A percentile compares a stretch with the other conserved stretches of the same genome.
Conservation (phyloP, 495 filamentous ascomycete species). For the Neurospora sp. region DNA sequence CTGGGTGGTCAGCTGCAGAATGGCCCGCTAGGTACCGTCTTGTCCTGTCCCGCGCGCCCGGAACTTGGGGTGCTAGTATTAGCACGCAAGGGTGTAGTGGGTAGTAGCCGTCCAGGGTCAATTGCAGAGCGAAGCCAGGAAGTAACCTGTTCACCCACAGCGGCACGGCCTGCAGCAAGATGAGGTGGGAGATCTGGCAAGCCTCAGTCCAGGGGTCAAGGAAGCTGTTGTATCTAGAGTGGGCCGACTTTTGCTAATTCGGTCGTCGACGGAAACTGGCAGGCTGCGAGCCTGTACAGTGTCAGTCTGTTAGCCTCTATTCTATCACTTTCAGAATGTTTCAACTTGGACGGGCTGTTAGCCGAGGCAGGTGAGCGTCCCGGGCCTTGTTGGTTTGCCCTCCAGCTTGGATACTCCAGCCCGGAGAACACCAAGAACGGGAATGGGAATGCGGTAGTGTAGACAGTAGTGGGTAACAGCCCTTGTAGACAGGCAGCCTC, state of each 20-base stretch:
- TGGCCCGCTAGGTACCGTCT: constrained; percentile 15
- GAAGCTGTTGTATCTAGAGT: constrained; percentile 8
- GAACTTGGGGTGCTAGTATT: constrained; percentile 10
- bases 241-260: constrained; percentile 6
- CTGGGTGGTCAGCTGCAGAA: constrained; percentile 33
- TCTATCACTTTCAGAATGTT: background rate
- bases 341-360: background rate
- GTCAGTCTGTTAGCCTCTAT: background rate
- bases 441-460: background rate
- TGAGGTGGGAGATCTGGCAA: constrained; percentile 18
- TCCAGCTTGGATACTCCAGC: background rate
- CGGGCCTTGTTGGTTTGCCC: background rate
- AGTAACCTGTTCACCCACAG: constrained; percentile 14
- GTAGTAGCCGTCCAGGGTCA: constrained; percentile 8
- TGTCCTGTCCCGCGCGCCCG: constrained; percentile 19
- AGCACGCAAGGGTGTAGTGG: constrained; percentile 19
- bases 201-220: background rate
- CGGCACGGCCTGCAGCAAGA: constrained; percentile 12
- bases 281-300: background rate
- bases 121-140: background rate
- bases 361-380: background rate
- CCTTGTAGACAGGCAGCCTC: background rate
- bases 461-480: background rate
- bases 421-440: background rate
- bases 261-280: background rate